phyloP scores from a whole-genome alignment of 2,329 filamentous ascomycete species.

The Pseudonectria buxi region DNA sequence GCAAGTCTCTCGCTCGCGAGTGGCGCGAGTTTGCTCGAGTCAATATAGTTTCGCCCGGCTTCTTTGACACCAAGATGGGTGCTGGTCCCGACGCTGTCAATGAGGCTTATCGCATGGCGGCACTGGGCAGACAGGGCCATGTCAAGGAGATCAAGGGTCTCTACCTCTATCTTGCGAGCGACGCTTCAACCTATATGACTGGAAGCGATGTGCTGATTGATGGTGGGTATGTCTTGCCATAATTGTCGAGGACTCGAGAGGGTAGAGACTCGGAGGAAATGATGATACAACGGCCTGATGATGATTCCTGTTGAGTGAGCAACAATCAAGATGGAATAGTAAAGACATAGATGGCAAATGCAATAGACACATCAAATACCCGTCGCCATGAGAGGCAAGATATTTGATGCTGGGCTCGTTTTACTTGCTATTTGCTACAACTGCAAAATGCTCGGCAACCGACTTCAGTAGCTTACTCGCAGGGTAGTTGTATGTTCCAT shows the following conservation, averaged over 20 bases:
- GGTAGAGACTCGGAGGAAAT: too few relatives aligned
- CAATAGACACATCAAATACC: too few relatives aligned
- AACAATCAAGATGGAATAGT: too few relatives aligned
- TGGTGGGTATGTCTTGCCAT: conserved; percentile 27
- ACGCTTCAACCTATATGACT: conserved; percentile 44
- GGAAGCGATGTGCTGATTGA: conserved; percentile 44
- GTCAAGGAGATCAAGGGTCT: conserved; percentile 59
- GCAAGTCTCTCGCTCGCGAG: conserved; percentile 46
- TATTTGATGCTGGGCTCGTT: too few relatives aligned
- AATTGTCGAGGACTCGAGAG: conserved; percentile 3
- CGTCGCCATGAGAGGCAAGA: too few relatives aligned
- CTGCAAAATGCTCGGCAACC: too few relatives aligned
- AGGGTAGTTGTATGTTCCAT: too few relatives aligned
- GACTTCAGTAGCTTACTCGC: too few relatives aligned
- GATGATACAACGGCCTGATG: too few relatives aligned
- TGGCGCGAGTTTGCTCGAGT: conserved; percentile 51
- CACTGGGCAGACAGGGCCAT: conserved; percentile 50
- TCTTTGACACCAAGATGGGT: conserved; percentile 48
- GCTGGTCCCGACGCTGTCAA: conserved; percentile 36
- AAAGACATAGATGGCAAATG: too few relatives aligned
- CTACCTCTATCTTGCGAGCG: conserved; percentile 47
- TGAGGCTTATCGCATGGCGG: conserved; percentile 43
- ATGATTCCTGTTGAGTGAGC: too few relatives aligned
- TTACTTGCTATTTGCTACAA: too few relatives aligned
- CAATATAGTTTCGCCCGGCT: conserved; percentile 41